Base-by-base conservation (phyloP, 1,284 basidiomycete species). In the Jaminaea rosea region DNA sequence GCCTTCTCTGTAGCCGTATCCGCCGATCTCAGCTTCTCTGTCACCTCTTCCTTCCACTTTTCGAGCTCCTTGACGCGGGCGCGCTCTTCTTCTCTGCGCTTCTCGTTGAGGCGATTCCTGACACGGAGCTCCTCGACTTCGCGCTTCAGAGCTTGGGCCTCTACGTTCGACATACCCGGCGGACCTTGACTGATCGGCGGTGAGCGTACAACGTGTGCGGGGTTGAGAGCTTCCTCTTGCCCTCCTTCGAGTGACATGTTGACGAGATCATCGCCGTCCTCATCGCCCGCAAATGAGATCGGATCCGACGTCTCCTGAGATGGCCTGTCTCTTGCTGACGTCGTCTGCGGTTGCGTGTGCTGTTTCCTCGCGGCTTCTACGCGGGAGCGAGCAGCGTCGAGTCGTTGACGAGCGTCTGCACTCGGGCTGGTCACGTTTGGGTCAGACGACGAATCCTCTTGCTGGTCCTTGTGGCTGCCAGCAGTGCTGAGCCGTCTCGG, bases 81-180 rank as follows among this genome's bases (percentile, higher is more conserved):
- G 0, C 86, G 80, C 67, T 96, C 93, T 58, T 96, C 91, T 1
- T 83, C 81, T 13, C 88, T 84, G 66, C 88, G 85, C 17, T 82
- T 82, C 76, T 98, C 93, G 21, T 94, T 77, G 3, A 93, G 82
- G 27, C 88, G 82, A 19, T 88, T 79, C 74, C 88, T 89, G 47
- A 85, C 85, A 34, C 85, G 83, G 45, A 91, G 78, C 73, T 93
- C 89, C 75, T 75, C 74, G 47, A 62, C 46, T 47, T 67, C 65
- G 28, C 59, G 56, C 26, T 60, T 60, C 7, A 69, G 39, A 26
- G 59, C 59, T 15, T 49, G 56, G 4, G 58, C 59, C 8, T 62
- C 64, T 21, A 23, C 17, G 15, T 23, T 31, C 9, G 29, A 31
- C 29, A 31, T 31, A 8, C 9, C 15, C 29, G 29, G 29, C 29